Evolutionary conservation across 2,329 filamentous ascomycete species (phyloP).

Genomic region (Ophiocordyceps camponoti-rufipedis): DNA sequence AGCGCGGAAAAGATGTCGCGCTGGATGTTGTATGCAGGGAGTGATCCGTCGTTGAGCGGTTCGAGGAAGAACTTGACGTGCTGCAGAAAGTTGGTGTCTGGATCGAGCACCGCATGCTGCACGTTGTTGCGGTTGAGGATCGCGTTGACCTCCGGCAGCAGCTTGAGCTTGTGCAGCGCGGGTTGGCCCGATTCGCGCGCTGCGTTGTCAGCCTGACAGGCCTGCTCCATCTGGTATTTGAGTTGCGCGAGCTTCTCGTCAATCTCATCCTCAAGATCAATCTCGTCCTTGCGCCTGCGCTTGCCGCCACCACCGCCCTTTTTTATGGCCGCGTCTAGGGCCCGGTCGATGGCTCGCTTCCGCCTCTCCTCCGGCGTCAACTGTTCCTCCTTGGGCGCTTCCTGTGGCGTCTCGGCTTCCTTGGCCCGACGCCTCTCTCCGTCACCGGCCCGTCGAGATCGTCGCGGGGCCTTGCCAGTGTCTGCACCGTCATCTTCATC

Average conservation of each 20-base stretch:
- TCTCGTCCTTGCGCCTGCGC: conserved; percentile 69
- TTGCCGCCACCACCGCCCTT: conserved; percentile 48
- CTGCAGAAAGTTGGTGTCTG: conserved; percentile 87
- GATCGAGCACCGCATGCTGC: conserved; percentile 71
- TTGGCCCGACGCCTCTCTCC: conserved; percentile 28
- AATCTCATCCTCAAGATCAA: conserved; percentile 78
- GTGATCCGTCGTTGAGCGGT: conserved; percentile 78
- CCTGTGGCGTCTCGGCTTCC: conserved; percentile 23
- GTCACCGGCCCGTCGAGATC: conserved; percentile 27
- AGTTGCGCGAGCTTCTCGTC: conserved; percentile 81
- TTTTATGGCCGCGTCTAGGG: conserved; percentile 78
- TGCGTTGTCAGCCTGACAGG: conserved; percentile 70
- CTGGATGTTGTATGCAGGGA: conserved; percentile 95
- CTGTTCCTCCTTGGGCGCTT: conserved; percentile 56
- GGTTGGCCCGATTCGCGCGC: conserved; percentile 65
- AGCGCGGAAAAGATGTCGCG: conserved; percentile 79
- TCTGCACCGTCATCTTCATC: conserved; percentile 29
- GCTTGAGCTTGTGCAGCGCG: conserved; percentile 81
- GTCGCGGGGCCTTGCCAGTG: conserved; percentile 23
- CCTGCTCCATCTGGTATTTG: conserved; percentile 77
- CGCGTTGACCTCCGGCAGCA: conserved; percentile 76
- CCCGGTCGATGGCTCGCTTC: conserved; percentile 65
- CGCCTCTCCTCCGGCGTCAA: conserved; percentile 73
- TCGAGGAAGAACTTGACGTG: conserved; percentile 96
- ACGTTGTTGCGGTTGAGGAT: conserved; percentile 81